Percentiles rank a stretch among this genome's conserved stretches.
Conservation (phyloP, 2,329 filamentous ascomycete genomes). For the Hymenoscyphus linearis region DNA sequence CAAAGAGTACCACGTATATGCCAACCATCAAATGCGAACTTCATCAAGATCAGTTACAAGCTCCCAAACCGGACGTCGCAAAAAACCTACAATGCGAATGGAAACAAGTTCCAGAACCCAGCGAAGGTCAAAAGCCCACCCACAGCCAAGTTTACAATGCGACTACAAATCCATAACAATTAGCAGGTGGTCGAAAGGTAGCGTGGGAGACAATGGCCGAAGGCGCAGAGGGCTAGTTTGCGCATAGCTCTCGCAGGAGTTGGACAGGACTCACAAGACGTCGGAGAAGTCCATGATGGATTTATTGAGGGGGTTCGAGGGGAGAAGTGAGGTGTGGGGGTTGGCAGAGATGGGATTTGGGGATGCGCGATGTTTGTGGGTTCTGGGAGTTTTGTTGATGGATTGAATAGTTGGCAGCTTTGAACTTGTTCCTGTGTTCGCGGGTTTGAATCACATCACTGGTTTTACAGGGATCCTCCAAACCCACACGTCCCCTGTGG, state of each 20-base stretch:
- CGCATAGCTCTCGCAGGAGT: conserved; percentile 12
- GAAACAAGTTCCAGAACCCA: conserved; percentile 69
- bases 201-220: conserved; percentile 16
- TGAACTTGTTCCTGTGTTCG: background rate
- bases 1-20: conserved; percentile 85
- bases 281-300: conserved; percentile 82
- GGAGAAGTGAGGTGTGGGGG: background rate
- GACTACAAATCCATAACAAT: conserved; percentile 50
- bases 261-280: conserved; percentile 64
- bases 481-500: background rate
- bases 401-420: background rate
- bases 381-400: background rate
- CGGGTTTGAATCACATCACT: background rate
- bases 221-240: conserved; percentile 8
- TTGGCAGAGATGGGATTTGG: background rate
- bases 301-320: background rate
- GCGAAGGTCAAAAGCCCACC: conserved; percentile 84
- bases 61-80: conserved; percentile 1
- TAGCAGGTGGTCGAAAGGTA: conserved; percentile 22
- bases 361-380: background rate
- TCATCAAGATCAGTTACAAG: conserved; percentile 14
- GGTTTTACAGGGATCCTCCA: background rate
- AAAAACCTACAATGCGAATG: conserved; percentile 49
- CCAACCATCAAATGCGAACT: conserved; percentile 74
- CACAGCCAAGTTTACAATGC: conserved; percentile 87